Percentiles rank a stretch among this genome's conserved stretches.
These are phyloP conservation scores for Eurotiales sp. DNA, from an alignment of 2,329 filamentous ascomycete species.

Conservation along the genomic window DNA sequence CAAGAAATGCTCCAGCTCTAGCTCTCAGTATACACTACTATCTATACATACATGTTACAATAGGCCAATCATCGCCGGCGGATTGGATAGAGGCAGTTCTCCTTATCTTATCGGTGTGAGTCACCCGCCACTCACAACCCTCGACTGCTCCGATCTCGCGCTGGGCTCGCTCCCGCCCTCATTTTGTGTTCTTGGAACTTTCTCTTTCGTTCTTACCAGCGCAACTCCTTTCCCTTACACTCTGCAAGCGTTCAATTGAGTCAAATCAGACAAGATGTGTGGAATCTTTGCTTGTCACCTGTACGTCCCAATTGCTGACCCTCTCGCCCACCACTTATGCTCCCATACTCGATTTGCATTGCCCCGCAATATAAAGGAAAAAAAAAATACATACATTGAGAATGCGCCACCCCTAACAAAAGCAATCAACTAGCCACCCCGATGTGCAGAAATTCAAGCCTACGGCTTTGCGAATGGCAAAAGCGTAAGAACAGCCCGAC, in stretches of 20 bases:
- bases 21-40: background rate
- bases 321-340: background rate
- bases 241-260: background rate
- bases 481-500: constrained; percentile 66
- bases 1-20: background rate
- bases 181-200: background rate
- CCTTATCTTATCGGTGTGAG: constrained; percentile 16
- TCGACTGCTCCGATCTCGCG: constrained; percentile 14
- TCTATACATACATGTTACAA: too few species aligned
- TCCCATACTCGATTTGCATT: constrained; percentile 8
- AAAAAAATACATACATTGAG: background rate
- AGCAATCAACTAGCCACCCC: constrained; percentile 59
- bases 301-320: constrained; percentile 51
- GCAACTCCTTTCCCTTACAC: background rate
- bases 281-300: constrained; percentile 94
- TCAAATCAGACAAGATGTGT: constrained; percentile 70
- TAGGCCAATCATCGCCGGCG: background rate
- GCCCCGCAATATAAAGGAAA: background rate
- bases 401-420: constrained; percentile 20
- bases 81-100: background rate
- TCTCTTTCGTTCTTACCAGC: constrained; percentile 1
- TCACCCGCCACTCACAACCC: constrained; percentile 14
- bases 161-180: constrained; percentile 1
- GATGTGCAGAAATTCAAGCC: constrained; percentile 97
- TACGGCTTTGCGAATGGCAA: constrained; percentile 85